Conservation (phyloP, 768 basidiomycete species). For the Mycena olivaceomarginata region DNA sequence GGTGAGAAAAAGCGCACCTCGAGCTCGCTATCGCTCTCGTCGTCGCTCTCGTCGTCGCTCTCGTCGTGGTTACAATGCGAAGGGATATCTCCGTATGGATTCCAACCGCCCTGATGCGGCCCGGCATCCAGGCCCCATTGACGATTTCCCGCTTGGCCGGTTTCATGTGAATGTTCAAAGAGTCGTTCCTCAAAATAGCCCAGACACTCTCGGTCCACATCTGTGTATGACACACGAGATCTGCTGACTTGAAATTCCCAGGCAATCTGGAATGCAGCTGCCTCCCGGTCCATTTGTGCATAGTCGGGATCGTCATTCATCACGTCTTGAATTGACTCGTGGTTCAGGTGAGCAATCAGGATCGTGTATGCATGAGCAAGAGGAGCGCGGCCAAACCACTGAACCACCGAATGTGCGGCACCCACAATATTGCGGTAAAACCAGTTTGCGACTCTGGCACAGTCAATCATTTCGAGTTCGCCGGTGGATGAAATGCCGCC, state of each 20-base stretch:
- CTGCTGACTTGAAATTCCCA: not conserved
- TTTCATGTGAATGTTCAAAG: slow-evolving; percentile 35
- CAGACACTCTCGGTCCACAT: slow-evolving; percentile 18
- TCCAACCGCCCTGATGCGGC: slow-evolving; percentile 47
- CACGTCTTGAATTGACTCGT: not conserved
- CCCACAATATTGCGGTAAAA: not conserved
- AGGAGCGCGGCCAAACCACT: slow-evolving; percentile 4
- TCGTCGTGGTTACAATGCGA: slow-evolving; percentile 38
- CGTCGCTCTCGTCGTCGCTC: slow-evolving; percentile 1
- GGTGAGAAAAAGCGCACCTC: not conserved
- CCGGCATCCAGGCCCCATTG: slow-evolving; percentile 52
- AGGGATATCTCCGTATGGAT: slow-evolving; percentile 37
- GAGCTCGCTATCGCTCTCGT: slow-evolving; percentile 22
- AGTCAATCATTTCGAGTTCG: not conserved
- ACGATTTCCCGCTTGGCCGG: slow-evolving; percentile 47
- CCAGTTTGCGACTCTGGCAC: slow-evolving; percentile 14
- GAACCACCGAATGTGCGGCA: not conserved
- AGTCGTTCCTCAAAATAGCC: slow-evolving; percentile 1
- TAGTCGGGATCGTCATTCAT: not conserved
- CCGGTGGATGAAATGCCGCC: slow-evolving; percentile 6
- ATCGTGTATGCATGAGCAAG: slow-evolving; percentile 11
- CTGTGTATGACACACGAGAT: not conserved
- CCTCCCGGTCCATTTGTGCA: not conserved
- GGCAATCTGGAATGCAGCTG: slow-evolving; percentile 6
- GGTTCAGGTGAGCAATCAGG: slow-evolving; percentile 6